phyloP scores from a whole-genome alignment of 2,329 filamentous ascomycete genomes.

The Alternaria ethzedia region DNA sequence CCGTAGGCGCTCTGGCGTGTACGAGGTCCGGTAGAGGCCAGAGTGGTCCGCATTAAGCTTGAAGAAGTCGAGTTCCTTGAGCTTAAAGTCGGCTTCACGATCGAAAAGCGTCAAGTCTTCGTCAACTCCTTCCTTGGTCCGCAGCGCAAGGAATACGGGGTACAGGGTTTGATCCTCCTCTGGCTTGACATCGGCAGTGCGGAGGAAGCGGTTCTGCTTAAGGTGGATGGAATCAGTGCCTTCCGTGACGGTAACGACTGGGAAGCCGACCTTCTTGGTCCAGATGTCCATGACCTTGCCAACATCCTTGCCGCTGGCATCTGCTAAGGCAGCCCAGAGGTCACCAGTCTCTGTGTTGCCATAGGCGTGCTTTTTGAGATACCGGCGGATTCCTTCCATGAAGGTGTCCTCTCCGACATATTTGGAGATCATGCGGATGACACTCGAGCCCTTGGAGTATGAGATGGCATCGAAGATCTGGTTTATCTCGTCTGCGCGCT shows the following conservation, averaged over 20 bases:
- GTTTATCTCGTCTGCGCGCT: constrained; percentile 94
- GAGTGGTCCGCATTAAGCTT: constrained; percentile 97
- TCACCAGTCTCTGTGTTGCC: constrained; percentile 92
- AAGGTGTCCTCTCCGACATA: constrained; percentile 92
- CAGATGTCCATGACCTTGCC: constrained; percentile 91
- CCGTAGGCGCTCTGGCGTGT: constrained; percentile 79
- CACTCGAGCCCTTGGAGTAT: constrained; percentile 95
- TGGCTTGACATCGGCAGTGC: constrained; percentile 90
- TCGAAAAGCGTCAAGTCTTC: constrained; percentile 74
- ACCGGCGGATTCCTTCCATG: constrained; percentile 87
- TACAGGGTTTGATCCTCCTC: constrained; percentile 89
- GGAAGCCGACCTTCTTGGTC: constrained; percentile 96
- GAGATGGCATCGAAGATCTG: constrained; percentile 99
- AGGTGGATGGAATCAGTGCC: constrained; percentile 76
- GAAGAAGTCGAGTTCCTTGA: constrained; percentile 85
- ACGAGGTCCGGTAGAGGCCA: constrained; percentile 88
- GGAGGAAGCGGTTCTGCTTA: constrained; percentile 93
- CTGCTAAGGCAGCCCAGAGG: constrained; percentile 84
- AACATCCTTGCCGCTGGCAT: constrained; percentile 90
- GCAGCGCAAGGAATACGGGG: constrained; percentile 86
- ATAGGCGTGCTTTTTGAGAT: constrained; percentile 96
- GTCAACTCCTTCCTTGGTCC: constrained; percentile 82
- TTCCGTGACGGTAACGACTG: constrained; percentile 86
- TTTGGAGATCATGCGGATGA: constrained; percentile 95
- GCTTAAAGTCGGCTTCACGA: constrained; percentile 78